Evolutionary conservation across 495 filamentous ascomycete genomes (phyloP).

Genomic region (Neurospora sp.): DNA sequence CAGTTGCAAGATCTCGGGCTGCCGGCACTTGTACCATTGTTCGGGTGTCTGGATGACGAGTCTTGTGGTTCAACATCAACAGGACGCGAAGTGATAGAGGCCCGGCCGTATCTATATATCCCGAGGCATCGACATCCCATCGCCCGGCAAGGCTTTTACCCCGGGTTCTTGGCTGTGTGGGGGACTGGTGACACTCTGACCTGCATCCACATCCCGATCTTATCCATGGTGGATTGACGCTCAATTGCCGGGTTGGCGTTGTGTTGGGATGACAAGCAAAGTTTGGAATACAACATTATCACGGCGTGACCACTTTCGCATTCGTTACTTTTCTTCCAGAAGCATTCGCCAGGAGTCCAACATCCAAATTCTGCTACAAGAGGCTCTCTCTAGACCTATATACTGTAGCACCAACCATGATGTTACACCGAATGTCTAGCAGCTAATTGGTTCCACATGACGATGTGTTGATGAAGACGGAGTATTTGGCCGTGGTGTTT

Average conservation of each 20-base stretch:
- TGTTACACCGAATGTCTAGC: background rate
- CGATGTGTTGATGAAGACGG: background rate
- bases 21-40: constrained; percentile 42
- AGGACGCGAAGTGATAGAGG: background rate
- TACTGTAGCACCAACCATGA: background rate
- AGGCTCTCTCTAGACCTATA: background rate
- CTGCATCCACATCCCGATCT: background rate
- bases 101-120: background rate
- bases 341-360: background rate
- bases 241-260: background rate
- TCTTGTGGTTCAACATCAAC: background rate
- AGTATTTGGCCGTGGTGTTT: background rate
- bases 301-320: background rate
- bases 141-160: constrained; percentile 3
- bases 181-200: background rate
- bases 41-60: constrained; percentile 26
- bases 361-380: background rate
- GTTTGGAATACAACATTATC: background rate
- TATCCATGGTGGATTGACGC: background rate
- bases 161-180: constrained; percentile 1
- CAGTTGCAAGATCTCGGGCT: constrained; percentile 42
- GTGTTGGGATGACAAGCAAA: background rate
- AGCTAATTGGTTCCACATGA: background rate
- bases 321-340: background rate
- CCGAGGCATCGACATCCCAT: background rate